Evolutionary conservation across 2,329 filamentous ascomycete genomes (phyloP).

Genomic region (Decorospora gaudefroyi): DNA sequence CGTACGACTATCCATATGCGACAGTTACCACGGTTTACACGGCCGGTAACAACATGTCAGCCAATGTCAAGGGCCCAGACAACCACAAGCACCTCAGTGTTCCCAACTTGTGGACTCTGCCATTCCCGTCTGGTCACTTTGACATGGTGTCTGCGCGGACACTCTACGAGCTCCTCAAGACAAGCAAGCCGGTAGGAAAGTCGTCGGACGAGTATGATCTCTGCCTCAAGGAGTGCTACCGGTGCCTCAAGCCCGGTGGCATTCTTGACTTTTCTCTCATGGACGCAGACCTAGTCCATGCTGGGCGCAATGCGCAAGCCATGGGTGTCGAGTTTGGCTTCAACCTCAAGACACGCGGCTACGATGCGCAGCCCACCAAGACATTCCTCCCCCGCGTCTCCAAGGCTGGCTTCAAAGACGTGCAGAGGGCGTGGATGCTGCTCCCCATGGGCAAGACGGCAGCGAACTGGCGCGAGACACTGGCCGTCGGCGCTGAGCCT

Average conservation of each 20-base stretch:
- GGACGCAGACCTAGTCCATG: conserved; percentile 86
- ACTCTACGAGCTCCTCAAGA: conserved; percentile 81
- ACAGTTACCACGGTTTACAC: conserved; percentile 88
- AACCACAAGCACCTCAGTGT: conserved; percentile 88
- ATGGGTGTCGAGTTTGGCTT: conserved; percentile 92
- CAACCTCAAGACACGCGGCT: conserved; percentile 84
- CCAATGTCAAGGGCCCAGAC: conserved; percentile 69
- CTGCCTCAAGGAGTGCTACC: conserved; percentile 82
- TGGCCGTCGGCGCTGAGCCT: conserved; percentile 42
- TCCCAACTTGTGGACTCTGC: conserved; percentile 74
- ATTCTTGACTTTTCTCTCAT: conserved; percentile 89
- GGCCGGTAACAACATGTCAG: conserved; percentile 45
- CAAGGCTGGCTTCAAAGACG: conserved; percentile 75
- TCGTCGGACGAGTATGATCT: conserved; percentile 81
- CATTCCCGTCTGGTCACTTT: conserved; percentile 84
- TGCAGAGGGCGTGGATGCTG: conserved; percentile 86
- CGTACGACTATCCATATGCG: conserved; percentile 79
- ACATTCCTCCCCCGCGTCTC: conserved; percentile 75
- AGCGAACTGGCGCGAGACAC: conserved; percentile 45
- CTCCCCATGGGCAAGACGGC: conserved; percentile 72
- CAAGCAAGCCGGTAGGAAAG: conserved; percentile 55
- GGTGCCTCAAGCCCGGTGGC: conserved; percentile 89
- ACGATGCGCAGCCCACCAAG: conserved; percentile 83
- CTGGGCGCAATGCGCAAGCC: conserved; percentile 76
- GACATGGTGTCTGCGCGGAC: conserved; percentile 90